Percentiles rank a stretch among this genome's conserved stretches.
Conservation (phyloP, 345 rosid species). For the Acer yangbiense region DNA sequence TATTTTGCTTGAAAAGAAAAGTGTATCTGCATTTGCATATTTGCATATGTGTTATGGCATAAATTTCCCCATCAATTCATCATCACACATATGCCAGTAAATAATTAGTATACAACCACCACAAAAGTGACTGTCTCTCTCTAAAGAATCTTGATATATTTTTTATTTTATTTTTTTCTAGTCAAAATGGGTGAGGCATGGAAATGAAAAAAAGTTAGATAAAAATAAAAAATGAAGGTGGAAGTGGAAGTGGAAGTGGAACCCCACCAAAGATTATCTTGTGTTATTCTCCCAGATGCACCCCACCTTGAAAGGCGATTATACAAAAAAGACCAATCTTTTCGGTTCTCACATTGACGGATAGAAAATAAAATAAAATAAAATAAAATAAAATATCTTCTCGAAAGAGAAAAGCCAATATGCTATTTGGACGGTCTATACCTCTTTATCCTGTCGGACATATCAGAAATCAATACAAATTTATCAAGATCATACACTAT, state of each 20-base stretch:
- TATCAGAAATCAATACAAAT: no score
- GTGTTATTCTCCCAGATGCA: constrained; percentile 37
- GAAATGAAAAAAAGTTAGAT: background rate
- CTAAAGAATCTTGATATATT: background rate
- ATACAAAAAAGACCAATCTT: constrained; percentile 12
- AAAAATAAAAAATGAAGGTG: background rate
- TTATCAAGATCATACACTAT: no score
- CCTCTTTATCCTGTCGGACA: no score
- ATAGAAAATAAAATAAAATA: background rate
- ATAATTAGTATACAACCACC: background rate
- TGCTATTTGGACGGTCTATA: background rate
- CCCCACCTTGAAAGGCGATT: constrained; percentile 39
- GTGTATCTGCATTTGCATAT: background rate
- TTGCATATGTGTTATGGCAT: background rate
- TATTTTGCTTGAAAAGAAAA: no score
- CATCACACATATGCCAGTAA: background rate
- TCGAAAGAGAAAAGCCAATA: background rate
- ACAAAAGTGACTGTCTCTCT: background rate
- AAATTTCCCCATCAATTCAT: background rate
- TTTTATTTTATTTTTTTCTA: background rate
- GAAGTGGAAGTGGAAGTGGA: constrained; percentile 24
- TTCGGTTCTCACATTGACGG: background rate
- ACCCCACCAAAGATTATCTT: constrained; percentile 50
- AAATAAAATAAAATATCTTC: background rate
- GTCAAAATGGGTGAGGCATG: constrained; percentile 9